phyloP scores from a whole-genome alignment of 2,329 filamentous ascomycete species.

The Albophoma yamanashiensis region DNA sequence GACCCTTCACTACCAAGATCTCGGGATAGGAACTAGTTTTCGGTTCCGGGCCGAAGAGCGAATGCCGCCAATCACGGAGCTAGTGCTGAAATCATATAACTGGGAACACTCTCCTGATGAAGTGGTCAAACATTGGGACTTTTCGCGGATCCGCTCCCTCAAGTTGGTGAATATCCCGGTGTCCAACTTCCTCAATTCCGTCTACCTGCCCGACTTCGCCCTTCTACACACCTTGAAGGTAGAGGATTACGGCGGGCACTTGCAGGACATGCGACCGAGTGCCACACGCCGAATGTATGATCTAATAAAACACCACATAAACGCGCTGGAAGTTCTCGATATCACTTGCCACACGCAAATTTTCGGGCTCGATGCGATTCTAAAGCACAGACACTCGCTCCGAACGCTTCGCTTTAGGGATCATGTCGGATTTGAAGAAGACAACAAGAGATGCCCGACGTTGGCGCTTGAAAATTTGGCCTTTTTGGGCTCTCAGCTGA shows the following conservation, averaged over 20 bases:
- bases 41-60: slow-evolving; percentile 26
- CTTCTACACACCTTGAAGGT: slow-evolving; percentile 26
- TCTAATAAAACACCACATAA: slow-evolving; percentile 26
- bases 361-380: slow-evolving; percentile 29
- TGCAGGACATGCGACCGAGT: slow-evolving; percentile 23
- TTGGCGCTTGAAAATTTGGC: slow-evolving; percentile 21
- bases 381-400: slow-evolving; percentile 26
- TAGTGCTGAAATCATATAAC: slow-evolving; percentile 35
- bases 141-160: slow-evolving; percentile 29
- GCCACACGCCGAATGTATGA: slow-evolving; percentile 26
- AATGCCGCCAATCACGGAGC: slow-evolving; percentile 29
- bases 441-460: slow-evolving; percentile 30
- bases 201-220: slow-evolving; percentile 24
- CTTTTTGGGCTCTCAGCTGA: slow-evolving; percentile 19
- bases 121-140: slow-evolving; percentile 33
- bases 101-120: slow-evolving; percentile 31
- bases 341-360: slow-evolving; percentile 29
- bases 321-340: slow-evolving; percentile 24
- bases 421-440: slow-evolving; percentile 32
- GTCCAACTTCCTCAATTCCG: slow-evolving; percentile 31
- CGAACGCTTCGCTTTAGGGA: slow-evolving; percentile 30
- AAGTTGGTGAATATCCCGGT: slow-evolving; percentile 32
- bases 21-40: slow-evolving; percentile 34
- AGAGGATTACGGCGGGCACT: slow-evolving; percentile 34
- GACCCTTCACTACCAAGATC: slow-evolving; percentile 31